phyloP scores from a whole-genome alignment of 108 stramenopile species.

The Craspedostauros australis region DNA sequence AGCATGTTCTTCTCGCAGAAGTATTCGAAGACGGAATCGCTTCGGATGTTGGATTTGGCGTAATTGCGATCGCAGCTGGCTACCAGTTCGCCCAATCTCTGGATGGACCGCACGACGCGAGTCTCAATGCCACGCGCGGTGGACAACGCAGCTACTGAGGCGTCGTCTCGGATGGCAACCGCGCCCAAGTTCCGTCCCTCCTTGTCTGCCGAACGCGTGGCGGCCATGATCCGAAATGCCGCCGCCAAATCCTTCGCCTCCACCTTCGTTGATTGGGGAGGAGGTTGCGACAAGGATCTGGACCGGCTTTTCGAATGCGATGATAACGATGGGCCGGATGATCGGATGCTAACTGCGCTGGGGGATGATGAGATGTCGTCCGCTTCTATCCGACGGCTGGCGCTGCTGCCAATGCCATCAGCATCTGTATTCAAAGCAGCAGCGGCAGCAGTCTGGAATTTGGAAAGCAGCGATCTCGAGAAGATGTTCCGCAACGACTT shows the following conservation, averaged over 20 bases:
- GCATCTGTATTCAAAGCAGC: background rate
- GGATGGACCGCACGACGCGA: conserved; percentile 27
- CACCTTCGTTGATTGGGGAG: too few species aligned
- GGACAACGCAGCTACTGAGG: conserved; percentile 22
- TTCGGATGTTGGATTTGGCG: background rate
- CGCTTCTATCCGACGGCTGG: too few species aligned
- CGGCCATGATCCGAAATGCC: conserved; percentile 40
- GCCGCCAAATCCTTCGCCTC: conserved; percentile 22
- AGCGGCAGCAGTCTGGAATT: background rate
- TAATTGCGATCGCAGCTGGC: too few species aligned
- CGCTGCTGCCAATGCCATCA: too few species aligned
- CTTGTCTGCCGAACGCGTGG: conserved; percentile 27
- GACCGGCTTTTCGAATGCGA: too few species aligned
- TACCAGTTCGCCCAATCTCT: conserved; percentile 37
- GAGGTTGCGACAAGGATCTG: too few species aligned
- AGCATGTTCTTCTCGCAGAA: conserved; percentile 83
- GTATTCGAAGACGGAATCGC: conserved; percentile 67
- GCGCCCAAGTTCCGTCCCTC: conserved; percentile 36
- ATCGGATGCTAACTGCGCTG: too few species aligned
- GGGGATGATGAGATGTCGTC: too few species aligned
- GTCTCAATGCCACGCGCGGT: conserved; percentile 23
- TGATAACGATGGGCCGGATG: background rate
- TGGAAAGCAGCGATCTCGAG: conserved; percentile 19
- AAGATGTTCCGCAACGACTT: conserved; percentile 22
- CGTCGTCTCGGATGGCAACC: conserved; percentile 25